Base-by-base conservation (phyloP, 2,329 filamentous ascomycete genomes). In the Paracoccidioides brasiliensis region DNA sequence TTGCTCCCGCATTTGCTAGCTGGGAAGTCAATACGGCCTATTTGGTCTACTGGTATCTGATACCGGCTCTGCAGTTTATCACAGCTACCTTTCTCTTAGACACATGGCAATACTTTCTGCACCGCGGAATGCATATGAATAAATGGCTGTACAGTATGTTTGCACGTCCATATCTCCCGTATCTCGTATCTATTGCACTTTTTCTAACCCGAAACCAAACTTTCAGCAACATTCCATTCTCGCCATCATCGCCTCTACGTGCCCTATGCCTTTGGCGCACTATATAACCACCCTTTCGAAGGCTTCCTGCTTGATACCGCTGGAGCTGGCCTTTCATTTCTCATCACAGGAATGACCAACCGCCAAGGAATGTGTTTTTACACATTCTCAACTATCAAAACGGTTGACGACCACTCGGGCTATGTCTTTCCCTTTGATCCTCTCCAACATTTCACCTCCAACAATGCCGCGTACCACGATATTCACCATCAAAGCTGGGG, bases 401-500 rank as follows among this genome's bases (percentile, higher is more conserved):
- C 93, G 0, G 89, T 97, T 32, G 90, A 96, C 66, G 93, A 98
- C 68, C 93, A 98, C 74, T 96, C 91, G 71, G 93, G 93, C 61
- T 98, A 97, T 68, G 79, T 83, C n/a, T 84, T 98, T 59, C 93
- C 93, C 1, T 97, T 86, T 82, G 93, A 98, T 70, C 91, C 91
- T 2, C 77, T 97, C 54, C 90, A 96, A 77, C 84, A 86, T 67
- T 78, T 97, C 58, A 95, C 90, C 46, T 86, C 86, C 69, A 97
- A 98, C 77, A 96, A 97, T 64, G 91, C 93, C 32, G 85, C 84
- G 40, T 98, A 97, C 72, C 93, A 98, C 68, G 93, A 98, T 67
- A 91, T 98, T 57, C 93, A 98, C 72, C 93, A 98, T 74, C 93
- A 98, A 73, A 94, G 88, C 72, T 97, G 91, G 90, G 93, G 93